A percentile compares a stretch with the other conserved stretches of the same genome.
phyloP scores from a whole-genome alignment of 768 basidiomycete species.

The Leccinum barrowsii region DNA sequence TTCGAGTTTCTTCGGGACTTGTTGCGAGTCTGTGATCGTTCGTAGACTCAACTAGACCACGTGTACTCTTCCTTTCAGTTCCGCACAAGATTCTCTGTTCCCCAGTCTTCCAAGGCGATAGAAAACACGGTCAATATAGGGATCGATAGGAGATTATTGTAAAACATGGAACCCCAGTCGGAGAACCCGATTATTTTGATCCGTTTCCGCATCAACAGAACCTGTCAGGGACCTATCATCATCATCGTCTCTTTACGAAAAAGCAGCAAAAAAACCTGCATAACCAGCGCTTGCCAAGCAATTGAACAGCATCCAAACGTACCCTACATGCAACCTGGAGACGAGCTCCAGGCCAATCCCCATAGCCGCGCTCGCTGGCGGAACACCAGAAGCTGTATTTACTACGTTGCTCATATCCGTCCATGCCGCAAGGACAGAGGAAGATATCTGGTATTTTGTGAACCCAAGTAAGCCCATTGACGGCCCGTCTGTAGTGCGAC shows the following conservation, averaged over 20 bases:
- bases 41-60: background rate
- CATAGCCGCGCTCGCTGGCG: conserved; percentile 26
- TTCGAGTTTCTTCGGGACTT: conserved; percentile 82
- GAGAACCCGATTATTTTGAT: conserved; percentile 95
- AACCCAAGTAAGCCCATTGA: background rate
- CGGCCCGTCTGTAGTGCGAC: background rate
- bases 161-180: conserved; percentile 99
- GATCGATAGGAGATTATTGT: conserved; percentile 94
- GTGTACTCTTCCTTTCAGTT: conserved; percentile 55
- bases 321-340: conserved; percentile 68
- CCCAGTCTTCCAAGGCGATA: conserved; percentile 87
- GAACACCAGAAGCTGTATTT: conserved; percentile 26
- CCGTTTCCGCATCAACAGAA: conserved; percentile 91
- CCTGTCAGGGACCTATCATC: conserved; percentile 42
- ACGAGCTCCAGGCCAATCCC: conserved; percentile 35
- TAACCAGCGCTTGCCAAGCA: conserved; percentile 89
- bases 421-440: conserved; percentile 97
- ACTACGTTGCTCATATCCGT: conserved; percentile 57
- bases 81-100: conserved; percentile 61
- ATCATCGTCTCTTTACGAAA: conserved; percentile 2
- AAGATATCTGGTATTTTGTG: conserved; percentile 60
- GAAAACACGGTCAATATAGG: conserved; percentile 85
- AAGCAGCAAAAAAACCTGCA: conserved; percentile 43
- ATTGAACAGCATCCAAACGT: conserved; percentile 95
- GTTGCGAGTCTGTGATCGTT: background rate